Evolutionary conservation across 163 green algal species (phyloP), one percentile per base, ranked within the genome.

Genomic region (Scenedesmus sp.): DNA sequence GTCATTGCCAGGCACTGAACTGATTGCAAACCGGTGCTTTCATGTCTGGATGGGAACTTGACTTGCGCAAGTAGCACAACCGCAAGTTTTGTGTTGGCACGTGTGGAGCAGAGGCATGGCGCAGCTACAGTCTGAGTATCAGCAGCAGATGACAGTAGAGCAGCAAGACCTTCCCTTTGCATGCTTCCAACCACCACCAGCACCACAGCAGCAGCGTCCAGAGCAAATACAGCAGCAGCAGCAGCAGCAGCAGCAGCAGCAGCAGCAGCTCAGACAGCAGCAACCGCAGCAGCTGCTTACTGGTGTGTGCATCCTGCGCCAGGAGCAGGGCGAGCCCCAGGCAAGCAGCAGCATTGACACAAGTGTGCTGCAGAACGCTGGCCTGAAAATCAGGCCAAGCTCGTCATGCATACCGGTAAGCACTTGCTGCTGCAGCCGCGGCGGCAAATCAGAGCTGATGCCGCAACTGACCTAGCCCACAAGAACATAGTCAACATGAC

Each of bases 281-380:
- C 70, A 79, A 16, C 23, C 10, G 20, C 70, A 79, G 5, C 13
- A 79, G 5, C 13, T 18, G 9, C 2, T 26, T 6, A 16, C 13
- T 60, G 81, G 81, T 26, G 81, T 86, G 10, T 86, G 81, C 54
- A 86, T 86, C 81, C 52, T 86, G 81, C 54, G 81, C 15, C 52
- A 62, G 52, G 54, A 60, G 52, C 52, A 46, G 55, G 54, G 16
- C 3, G 8, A 10, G 54, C 23, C 23, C 23, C 70, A 79, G 23
- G 23, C 70, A 5, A 79, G 70, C 70, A 79, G 70, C 70, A 64
- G 52, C 16, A 34, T 54, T 26, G 52, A 62, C 3, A 15, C 54
- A n/a, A 4, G 18, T 0, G 15, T 70, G 52, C 81, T 86, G 81
- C 52, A 34, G 55, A 15, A 13, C 0, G 34, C 56, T 1, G 81